Evolutionary conservation across 257 asterid species (phyloP).

Genomic region (Pogostemon cablin): DNA sequence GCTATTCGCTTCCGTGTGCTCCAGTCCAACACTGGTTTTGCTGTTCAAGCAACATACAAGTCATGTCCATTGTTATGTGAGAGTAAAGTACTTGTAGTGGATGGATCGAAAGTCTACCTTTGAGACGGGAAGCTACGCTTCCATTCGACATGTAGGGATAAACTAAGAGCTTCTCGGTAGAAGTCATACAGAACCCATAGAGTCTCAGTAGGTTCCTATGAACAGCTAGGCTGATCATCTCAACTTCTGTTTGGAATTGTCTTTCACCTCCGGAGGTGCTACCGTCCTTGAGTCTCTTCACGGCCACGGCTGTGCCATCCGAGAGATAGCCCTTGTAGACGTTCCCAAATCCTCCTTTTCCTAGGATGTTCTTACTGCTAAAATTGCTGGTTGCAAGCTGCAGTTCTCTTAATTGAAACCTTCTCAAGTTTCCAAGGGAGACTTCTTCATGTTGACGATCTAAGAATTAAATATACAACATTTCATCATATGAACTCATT

Average conservation of each 20-base stretch:
- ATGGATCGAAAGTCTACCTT: slow-evolving; percentile 45
- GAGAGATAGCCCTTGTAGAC: slow-evolving; percentile 82
- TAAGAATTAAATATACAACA: slow-evolving; percentile 34
- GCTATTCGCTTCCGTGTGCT: slow-evolving; percentile 81
- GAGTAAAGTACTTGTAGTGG: background rate
- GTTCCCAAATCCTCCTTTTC: slow-evolving; percentile 94
- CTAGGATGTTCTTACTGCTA: slow-evolving; percentile 78
- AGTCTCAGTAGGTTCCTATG: slow-evolving; percentile 91
- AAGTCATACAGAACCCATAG: slow-evolving; percentile 86
- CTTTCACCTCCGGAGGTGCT: slow-evolving; percentile 75
- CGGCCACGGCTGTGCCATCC: slow-evolving; percentile 89
- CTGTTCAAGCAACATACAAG: slow-evolving; percentile 40
- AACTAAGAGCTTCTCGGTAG: slow-evolving; percentile 81
- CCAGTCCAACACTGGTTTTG: slow-evolving; percentile 91
- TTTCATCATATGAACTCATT: slow-evolving; percentile 18
- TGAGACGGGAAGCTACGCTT: slow-evolving; percentile 96
- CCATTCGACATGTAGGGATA: slow-evolving; percentile 98
- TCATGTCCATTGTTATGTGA: background rate
- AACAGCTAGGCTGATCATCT: slow-evolving; percentile 93
- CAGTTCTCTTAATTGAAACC: slow-evolving; percentile 78
- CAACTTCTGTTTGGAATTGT: slow-evolving; percentile 95
- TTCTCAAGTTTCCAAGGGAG: slow-evolving; percentile 86
- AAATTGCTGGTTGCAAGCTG: slow-evolving; percentile 86
- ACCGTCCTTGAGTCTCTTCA: slow-evolving; percentile 90
- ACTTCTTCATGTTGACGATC: slow-evolving; percentile 74